Conservation (phyloP, 768 basidiomycete species). For the Hirschioporus abietinus region DNA sequence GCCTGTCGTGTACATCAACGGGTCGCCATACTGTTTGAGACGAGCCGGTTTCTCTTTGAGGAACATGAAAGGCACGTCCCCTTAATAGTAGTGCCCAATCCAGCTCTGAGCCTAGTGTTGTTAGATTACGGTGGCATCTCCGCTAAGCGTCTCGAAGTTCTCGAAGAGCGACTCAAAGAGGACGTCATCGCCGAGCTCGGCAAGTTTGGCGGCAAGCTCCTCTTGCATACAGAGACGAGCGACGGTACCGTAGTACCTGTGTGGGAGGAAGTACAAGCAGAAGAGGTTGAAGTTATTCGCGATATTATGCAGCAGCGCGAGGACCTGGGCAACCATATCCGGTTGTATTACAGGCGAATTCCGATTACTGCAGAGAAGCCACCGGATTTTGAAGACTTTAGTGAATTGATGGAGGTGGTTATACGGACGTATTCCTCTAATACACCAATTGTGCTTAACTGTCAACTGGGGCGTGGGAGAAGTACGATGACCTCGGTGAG, state of each 20-base stretch:
- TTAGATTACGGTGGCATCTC: slow-evolving; percentile 95
- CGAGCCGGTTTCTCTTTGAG: slow-evolving; percentile 81
- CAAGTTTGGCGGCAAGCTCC: slow-evolving; percentile 77
- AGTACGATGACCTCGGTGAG: slow-evolving; percentile 86
- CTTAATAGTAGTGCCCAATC: slow-evolving; percentile 1
- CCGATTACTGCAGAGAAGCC: slow-evolving; percentile 90
- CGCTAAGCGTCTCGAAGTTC: slow-evolving; percentile 75
- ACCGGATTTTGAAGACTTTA: slow-evolving; percentile 69
- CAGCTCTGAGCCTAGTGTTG: not conserved
- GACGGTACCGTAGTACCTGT: slow-evolving; percentile 89
- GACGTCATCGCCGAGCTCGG: slow-evolving; percentile 84
- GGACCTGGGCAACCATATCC: slow-evolving; percentile 40
- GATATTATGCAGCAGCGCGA: slow-evolving; percentile 75
- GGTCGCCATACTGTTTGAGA: slow-evolving; percentile 84
- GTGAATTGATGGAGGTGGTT: slow-evolving; percentile 74
- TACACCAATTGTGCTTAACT: slow-evolving; percentile 89
- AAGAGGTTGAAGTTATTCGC: slow-evolving; percentile 75
- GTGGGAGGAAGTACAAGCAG: slow-evolving; percentile 82
- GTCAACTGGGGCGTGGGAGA: slow-evolving; percentile 89
- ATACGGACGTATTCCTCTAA: slow-evolving; percentile 59
- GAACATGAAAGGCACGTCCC: slow-evolving; percentile 79
- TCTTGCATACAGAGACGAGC: slow-evolving; percentile 84
- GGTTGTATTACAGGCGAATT: slow-evolving; percentile 75
- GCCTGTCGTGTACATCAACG: slow-evolving; percentile 89
- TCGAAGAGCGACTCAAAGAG: slow-evolving; percentile 85